Conservation (phyloP, 192 early-diverging fungal species). For the Coemansia reversa region DNA sequence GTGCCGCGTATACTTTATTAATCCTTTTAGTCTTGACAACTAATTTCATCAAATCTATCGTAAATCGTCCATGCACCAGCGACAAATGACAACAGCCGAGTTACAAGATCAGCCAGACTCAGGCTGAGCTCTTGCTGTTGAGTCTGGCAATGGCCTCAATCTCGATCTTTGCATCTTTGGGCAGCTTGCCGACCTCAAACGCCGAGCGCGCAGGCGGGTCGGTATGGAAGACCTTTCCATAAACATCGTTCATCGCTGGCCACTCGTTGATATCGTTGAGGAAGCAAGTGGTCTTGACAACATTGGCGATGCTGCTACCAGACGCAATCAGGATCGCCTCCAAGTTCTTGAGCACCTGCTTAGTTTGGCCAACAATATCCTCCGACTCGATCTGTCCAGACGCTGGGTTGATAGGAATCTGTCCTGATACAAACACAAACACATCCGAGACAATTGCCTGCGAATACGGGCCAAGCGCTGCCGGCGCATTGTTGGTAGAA, state of each 20-base stretch:
- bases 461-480: constrained; percentile 77
- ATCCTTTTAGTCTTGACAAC: background rate
- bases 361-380: constrained; percentile 72
- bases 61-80: background rate
- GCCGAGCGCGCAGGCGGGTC: constrained; percentile 70
- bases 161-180: constrained; percentile 88
- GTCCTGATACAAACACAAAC: constrained; percentile 79
- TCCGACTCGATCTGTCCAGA: constrained; percentile 72
- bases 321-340: constrained; percentile 79
- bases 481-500: constrained; percentile 63
- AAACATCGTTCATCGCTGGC: constrained; percentile 85
- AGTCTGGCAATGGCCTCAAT: constrained; percentile 87
- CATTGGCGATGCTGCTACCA: constrained; percentile 74
- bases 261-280: constrained; percentile 92
- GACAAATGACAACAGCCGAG: background rate
- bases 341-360: constrained; percentile 80
- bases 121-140: constrained; percentile 17
- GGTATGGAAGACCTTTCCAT: constrained; percentile 69
- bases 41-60: background rate
- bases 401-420: constrained; percentile 71
- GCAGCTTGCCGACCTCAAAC: constrained; percentile 90
- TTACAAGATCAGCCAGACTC: background rate
- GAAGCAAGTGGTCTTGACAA: constrained; percentile 97
- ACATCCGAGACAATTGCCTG: constrained; percentile 82
- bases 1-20: background rate